Base-by-base conservation (phyloP, 2,329 filamentous ascomycete species). In the Diaporthe citri region DNA sequence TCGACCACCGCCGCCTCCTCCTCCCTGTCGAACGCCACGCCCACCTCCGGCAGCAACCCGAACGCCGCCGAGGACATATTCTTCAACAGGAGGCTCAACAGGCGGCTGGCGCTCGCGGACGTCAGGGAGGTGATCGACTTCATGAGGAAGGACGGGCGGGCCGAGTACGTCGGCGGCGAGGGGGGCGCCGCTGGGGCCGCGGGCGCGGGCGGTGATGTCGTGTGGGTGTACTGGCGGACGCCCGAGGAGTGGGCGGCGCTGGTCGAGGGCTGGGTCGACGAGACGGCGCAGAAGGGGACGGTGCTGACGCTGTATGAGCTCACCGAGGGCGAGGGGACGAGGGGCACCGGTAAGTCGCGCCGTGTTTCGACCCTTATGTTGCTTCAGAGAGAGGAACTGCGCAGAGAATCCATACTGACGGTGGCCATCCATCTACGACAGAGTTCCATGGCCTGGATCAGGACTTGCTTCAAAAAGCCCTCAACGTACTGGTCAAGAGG, bases 241-340 rank as follows among this genome's bases (percentile, higher is more conserved):
- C 93, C 94, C 0, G 95, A 97, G 81, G 96, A 98, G 86, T 99
- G 97, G 96, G 97, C 95, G 2, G 90, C 88, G 46, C 82, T 92
- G 75, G 86, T 98, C 56, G 93, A 93, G 83, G 90, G 87, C 57
- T 98, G 95, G 92, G 93, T 95, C 60, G 96, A 98, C 41, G 91
- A 92, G 76, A 98, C 95, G 76, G 97, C 92, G 5, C 96, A 98
- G 87, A 96, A 94, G 87, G 95, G 95, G 34, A 91, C 90, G 17
- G 96, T 99, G 73, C 84, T 99, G 81, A 99, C 97, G 74, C 87
- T 99, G 34, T 98, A 98, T 84, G 97, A 99, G 86, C 86, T 99
- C 80, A 89, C 91, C 2, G 92, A 98, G 83, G 95, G 96, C n/a
- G 96, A 98, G 81, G 93, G 89, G 41, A 95, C 94, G 2, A 84